Base-by-base conservation (phyloP, 2,329 filamentous ascomycete species). In the Penicillium capsulatum region DNA sequence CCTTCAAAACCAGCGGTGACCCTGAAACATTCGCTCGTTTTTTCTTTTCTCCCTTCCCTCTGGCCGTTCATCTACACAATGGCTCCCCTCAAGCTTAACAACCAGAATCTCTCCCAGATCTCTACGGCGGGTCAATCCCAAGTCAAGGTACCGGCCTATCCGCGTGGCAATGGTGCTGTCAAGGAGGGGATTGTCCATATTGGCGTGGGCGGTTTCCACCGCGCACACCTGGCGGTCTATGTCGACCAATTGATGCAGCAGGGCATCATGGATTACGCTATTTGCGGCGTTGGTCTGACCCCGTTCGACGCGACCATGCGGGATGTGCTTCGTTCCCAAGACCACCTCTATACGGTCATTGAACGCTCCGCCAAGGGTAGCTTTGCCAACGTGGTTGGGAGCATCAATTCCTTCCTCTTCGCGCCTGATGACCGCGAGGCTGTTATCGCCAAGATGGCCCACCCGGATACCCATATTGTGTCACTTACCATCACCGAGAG, bases 401-500 rank as follows among this genome's bases (percentile, higher is more conserved):
- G 71, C 63, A 75, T 76, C 65, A 73, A 68, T 48, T 72, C 66
- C 4, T 76, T 68, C 62, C 64, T 76, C 31, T 76, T 71, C 42
- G 73, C 73, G 0, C 72, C 73, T 4, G 73, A 75, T 49, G 53
- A 75, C 57, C 67, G 69, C 34, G 66, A 73, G 60, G 71, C 72
- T 24, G 72, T 76, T 44, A 68, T 76, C 20, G 68, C 66, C 53
- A 76, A 76, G 66, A 75, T 76, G 73, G 73, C 73, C 2, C 67
- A 75, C 60, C 65, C 70, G 0, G 72, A 76, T 52, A 76, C 73
- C 9, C 70, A 67, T 54, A 76, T 76, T 44, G 73, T 76, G 20
- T 76, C 73, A 11, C 55, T 76, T 57, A 76, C 73, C 53, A 76
- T 76, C 55, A 76, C 73, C 30, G 73, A 76, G 63, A 74, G 69